These are phyloP conservation scores for Pseudofabraea citricarpa DNA, from an alignment of 2,329 filamentous ascomycete species.

Conservation along the genomic window DNA sequence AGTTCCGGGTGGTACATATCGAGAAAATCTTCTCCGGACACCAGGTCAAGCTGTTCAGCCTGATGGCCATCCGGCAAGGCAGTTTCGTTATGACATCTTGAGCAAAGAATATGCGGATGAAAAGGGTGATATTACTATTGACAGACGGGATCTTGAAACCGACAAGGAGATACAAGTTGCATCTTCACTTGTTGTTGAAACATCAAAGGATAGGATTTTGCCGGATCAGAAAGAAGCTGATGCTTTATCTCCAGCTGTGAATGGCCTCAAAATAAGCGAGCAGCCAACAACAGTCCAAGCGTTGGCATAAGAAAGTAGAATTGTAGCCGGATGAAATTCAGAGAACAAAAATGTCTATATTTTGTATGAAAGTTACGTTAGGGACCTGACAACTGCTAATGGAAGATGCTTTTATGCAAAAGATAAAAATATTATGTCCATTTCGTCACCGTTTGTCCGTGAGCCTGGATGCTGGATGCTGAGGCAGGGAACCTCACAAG, in stretches of 20 bases:
- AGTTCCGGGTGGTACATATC: constrained; percentile 51
- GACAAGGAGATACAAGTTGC: no score
- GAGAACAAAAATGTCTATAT: no score
- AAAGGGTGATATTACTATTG: background rate
- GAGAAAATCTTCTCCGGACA: constrained; percentile 53
- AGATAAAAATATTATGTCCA: no score
- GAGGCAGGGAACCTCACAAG: no score
- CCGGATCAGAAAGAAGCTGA: background rate
- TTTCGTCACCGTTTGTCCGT: no score
- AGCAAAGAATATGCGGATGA: background rate
- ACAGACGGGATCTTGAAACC: background rate
- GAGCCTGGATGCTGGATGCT: no score
- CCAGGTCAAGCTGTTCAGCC: constrained; percentile 43
- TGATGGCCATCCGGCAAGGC: constrained; percentile 38
- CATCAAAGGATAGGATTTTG: background rate
- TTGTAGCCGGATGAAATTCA: no score
- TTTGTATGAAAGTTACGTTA: no score
- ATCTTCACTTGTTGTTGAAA: background rate
- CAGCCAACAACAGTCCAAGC: background rate
- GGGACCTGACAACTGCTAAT: no score
- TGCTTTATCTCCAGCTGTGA: background rate
- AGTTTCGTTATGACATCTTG: background rate
- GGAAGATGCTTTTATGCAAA: no score
- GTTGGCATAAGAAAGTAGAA: background rate
- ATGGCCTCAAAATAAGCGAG: background rate